Conservation (phyloP, 768 basidiomycete genomes). For the Coprinopsis cinerea region DNA sequence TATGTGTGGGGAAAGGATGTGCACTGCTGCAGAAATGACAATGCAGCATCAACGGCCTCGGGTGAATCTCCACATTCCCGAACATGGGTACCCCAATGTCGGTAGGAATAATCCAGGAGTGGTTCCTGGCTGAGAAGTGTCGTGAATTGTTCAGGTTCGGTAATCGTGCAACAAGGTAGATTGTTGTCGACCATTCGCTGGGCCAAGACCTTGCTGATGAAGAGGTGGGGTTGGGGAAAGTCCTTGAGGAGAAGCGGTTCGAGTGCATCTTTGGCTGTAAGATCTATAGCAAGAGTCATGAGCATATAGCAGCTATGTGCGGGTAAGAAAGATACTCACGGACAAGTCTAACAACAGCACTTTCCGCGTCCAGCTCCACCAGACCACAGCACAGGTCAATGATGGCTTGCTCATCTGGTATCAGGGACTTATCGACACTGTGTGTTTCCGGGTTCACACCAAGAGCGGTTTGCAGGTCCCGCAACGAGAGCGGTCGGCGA, state of each 20-base stretch:
- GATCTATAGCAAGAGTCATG: background rate
- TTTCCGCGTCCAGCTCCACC: background rate
- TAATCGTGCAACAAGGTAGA: no score
- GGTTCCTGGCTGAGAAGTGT: no score
- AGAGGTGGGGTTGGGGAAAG: background rate
- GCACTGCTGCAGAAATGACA: no score
- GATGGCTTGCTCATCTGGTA: background rate
- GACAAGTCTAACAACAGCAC: background rate
- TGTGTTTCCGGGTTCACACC: background rate
- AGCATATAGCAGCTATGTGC: background rate
- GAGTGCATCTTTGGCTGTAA: background rate
- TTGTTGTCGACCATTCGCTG: no score
- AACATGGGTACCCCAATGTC: no score
- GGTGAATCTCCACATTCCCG: no score
- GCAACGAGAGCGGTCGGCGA: background rate
- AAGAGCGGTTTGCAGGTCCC: background rate
- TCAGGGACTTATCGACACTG: background rate
- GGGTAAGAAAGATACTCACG: background rate
- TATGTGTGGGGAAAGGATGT: no score
- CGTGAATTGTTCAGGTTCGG: no score
- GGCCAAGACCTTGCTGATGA: no score
- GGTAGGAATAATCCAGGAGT: no score
- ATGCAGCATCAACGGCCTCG: no score
- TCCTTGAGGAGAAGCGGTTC: background rate
- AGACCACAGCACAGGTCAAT: background rate